Evolutionary conservation across 345 rosid species (phyloP).

Genomic region (Lepidium aucheri): DNA sequence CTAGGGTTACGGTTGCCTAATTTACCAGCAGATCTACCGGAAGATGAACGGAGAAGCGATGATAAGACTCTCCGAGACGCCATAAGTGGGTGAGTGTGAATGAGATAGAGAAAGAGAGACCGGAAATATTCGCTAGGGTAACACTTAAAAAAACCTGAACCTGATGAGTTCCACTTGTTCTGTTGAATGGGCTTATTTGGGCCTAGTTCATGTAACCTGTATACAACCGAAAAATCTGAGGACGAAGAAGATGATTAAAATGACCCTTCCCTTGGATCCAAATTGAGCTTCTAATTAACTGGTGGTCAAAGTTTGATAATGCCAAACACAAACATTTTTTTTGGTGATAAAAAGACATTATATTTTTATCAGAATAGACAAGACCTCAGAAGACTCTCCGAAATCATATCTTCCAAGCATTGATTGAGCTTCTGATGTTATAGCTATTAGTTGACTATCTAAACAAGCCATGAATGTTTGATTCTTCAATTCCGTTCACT

Average conservation of each 20-base stretch:
- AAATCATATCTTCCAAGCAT: no score
- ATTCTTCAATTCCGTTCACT: no score
- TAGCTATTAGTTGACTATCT: no score
- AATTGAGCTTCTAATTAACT: not conserved
- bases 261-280: not conserved
- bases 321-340: not conserved
- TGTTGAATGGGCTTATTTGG: not conserved
- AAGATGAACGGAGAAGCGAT: conserved; percentile 66
- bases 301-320: not conserved
- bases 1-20: conserved; percentile 28
- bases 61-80: conserved; percentile 71
- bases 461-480: no score
- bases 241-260: not conserved
- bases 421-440: no score
- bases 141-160: not conserved
- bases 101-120: not conserved
- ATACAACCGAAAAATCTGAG: not conserved
- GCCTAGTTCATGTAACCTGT: not conserved
- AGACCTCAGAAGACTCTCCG: no score
- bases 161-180: not conserved
- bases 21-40: conserved; percentile 52
- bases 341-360: no score
- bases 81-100: conserved; percentile 45
- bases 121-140: conserved; percentile 27
- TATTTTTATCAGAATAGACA: no score